A percentile compares a stretch with the other conserved stretches of the same genome.
These are phyloP conservation scores for Chlorociboria aeruginascens DNA, from an alignment of 495 filamentous ascomycete species.

Conservation along the genomic window DNA sequence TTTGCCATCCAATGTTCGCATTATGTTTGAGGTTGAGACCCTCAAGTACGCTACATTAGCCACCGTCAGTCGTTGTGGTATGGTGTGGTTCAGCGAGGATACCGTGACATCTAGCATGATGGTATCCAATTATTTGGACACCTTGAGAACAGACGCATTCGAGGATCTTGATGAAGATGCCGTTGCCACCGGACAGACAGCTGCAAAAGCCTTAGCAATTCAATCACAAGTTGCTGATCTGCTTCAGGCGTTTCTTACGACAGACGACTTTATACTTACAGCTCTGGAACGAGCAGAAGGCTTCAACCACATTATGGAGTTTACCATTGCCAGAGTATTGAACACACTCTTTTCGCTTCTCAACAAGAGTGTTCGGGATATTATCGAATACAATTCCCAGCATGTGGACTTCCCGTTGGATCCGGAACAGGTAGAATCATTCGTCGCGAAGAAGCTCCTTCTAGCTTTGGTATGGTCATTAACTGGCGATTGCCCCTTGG, in stretches of 20 bases:
- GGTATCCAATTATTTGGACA: conserved; percentile 79
- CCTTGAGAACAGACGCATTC: conserved; percentile 66
- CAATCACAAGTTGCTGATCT: conserved; percentile 69
- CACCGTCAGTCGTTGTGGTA: conserved; percentile 96
- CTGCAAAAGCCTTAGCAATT: conserved; percentile 60
- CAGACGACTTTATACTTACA: conserved; percentile 63
- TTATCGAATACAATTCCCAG: conserved; percentile 90
- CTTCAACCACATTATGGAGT: conserved; percentile 97
- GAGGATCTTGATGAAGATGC: conserved; percentile 93
- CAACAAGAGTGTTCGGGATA: conserved; percentile 81
- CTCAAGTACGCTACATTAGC: conserved; percentile 94
- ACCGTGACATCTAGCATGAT: conserved; percentile 90
- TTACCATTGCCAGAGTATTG: conserved; percentile 77
- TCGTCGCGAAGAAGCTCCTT: conserved; percentile 82
- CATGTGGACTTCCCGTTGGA: conserved; percentile 91
- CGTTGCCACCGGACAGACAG: conserved; percentile 63
- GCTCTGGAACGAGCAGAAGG: conserved; percentile 63
- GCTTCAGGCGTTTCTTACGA: conserved; percentile 60
- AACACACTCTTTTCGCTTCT: conserved; percentile 90
- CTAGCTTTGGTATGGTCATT: conserved; percentile 89
- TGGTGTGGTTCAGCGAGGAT: conserved; percentile 99
- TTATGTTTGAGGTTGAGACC: conserved; percentile 99
- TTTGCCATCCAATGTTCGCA: conserved; percentile 85
- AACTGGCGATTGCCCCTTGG: conserved; percentile 85
- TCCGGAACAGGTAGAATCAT: conserved; percentile 75